Conservation (phyloP, 83 land plant genomes). For the Picea abies region DNA sequence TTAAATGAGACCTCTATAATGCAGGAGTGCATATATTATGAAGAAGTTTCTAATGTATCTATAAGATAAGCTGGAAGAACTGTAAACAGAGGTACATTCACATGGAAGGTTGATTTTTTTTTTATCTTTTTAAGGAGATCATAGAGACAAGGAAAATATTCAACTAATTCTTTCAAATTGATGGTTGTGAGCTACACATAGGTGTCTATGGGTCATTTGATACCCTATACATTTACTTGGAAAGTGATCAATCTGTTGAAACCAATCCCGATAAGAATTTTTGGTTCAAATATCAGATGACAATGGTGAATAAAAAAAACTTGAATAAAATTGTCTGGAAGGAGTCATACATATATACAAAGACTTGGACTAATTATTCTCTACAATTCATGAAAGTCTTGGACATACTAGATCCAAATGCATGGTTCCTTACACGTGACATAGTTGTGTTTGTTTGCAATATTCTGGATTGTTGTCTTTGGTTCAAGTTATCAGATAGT, state of each 20-base stretch:
- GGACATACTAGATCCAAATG: slow-evolving; percentile 58
- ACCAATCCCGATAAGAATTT: slow-evolving; percentile 47
- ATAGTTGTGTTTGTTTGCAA: slow-evolving; percentile 53
- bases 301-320: slow-evolving; percentile 49
- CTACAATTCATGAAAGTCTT: not conserved
- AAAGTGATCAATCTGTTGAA: slow-evolving; percentile 54
- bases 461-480: slow-evolving; percentile 54
- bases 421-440: slow-evolving; percentile 50
- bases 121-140: slow-evolving; percentile 45
- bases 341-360: slow-evolving; percentile 55
- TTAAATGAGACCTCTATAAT: slow-evolving; percentile 51
- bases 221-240: slow-evolving; percentile 51
- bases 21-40: slow-evolving; percentile 33
- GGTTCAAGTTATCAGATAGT: slow-evolving; percentile 56
- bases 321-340: slow-evolving; percentile 51
- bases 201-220: slow-evolving; percentile 61
- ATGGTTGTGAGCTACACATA: slow-evolving; percentile 54
- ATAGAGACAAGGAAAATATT: slow-evolving; percentile 60
- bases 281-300: slow-evolving; percentile 55
- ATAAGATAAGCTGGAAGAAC: slow-evolving; percentile 29
- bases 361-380: slow-evolving; percentile 59
- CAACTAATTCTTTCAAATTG: slow-evolving; percentile 58
- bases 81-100: slow-evolving; percentile 43
- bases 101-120: slow-evolving; percentile 52
- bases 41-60: slow-evolving; percentile 3